These are phyloP conservation scores for Trebouxia gelatinosa DNA, from an alignment of 163 green algal genomes.

Conservation along the genomic window DNA sequence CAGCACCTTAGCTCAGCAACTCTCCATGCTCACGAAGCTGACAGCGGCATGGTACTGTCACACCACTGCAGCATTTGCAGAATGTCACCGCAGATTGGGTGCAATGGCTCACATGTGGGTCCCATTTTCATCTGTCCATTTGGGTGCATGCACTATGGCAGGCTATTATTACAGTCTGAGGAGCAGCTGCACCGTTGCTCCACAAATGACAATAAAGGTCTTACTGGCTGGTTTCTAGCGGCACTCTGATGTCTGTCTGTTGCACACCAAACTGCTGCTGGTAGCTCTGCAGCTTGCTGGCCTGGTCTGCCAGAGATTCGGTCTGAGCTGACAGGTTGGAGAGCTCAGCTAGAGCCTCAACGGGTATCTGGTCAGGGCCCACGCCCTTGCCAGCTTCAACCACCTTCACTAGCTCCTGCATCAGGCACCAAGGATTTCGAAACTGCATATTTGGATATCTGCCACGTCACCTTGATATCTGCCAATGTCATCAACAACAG, in stretches of 20 bases:
- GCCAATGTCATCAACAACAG: not conserved
- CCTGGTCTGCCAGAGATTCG: not conserved
- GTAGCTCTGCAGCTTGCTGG: conserved; percentile 6
- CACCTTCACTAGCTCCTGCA: not conserved
- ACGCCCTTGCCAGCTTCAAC: not conserved
- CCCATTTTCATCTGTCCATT: not conserved
- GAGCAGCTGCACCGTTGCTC: not conserved
- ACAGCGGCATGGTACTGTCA: too few species aligned
- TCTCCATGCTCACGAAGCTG: too few species aligned
- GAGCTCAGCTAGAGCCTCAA: conserved; percentile 12
- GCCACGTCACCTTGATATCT: not conserved
- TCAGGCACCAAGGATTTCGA: not conserved
- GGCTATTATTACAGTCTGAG: not conserved
- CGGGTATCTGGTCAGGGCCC: not conserved
- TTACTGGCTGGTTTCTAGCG: not conserved
- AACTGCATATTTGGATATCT: not conserved
- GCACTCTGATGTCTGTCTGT: conserved; percentile 5
- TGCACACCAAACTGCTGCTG: conserved; percentile 14
- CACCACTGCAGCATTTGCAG: too few species aligned
- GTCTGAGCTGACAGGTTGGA: not conserved
- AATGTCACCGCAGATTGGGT: not conserved
- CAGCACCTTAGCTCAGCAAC: too few species aligned
- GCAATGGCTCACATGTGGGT: not conserved
- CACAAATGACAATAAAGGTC: not conserved
- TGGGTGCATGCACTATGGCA: not conserved